phyloP scores from a whole-genome alignment of 192 early-diverging fungal species.

The Linnemannia elongata region DNA sequence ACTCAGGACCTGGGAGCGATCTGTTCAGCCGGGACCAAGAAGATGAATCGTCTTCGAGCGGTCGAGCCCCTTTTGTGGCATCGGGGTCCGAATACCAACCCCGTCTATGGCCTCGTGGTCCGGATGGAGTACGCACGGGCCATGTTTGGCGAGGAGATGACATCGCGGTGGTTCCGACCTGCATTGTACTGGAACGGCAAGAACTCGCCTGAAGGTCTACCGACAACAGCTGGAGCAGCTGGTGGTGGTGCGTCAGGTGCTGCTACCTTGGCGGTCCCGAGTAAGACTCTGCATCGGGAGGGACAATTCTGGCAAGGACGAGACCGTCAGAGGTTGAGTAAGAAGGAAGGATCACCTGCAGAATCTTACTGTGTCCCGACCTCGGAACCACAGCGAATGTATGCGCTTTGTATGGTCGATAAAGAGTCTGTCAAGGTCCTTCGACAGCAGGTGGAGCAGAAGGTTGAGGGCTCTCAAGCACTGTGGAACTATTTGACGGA shows the following conservation, averaged over 20 bases:
- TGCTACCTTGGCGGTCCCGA: neutral
- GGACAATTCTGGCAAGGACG: slow-evolving; percentile 59
- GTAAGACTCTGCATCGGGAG: slow-evolving; percentile 52
- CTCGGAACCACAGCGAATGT: slow-evolving; percentile 37
- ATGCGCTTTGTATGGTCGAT: slow-evolving; percentile 70
- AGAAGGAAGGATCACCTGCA: slow-evolving; percentile 69
- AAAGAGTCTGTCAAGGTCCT: slow-evolving; percentile 59
- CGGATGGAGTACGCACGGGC: slow-evolving; percentile 64
- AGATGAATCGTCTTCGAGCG: slow-evolving; percentile 33
- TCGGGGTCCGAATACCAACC: slow-evolving; percentile 71
- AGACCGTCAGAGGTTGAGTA: slow-evolving; percentile 61
- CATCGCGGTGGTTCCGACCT: slow-evolving; percentile 62
- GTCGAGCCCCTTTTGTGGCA: slow-evolving; percentile 65
- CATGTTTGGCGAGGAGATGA: slow-evolving; percentile 57
- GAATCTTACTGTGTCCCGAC: slow-evolving; percentile 63
- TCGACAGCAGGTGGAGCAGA: slow-evolving; percentile 42
- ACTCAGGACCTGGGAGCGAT: slow-evolving; percentile 59
- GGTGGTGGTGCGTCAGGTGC: neutral
- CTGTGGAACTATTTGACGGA: slow-evolving; percentile 65
- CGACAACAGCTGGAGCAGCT: neutral
- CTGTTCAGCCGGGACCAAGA: slow-evolving; percentile 60
- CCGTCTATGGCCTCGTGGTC: slow-evolving; percentile 69
- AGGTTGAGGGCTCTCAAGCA: slow-evolving; percentile 32
- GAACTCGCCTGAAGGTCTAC: slow-evolving; percentile 48
- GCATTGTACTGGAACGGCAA: slow-evolving; percentile 75